These are phyloP conservation scores for Aquilaria malaccensis DNA, from an alignment of 345 rosid genomes.

Conservation along the genomic window DNA sequence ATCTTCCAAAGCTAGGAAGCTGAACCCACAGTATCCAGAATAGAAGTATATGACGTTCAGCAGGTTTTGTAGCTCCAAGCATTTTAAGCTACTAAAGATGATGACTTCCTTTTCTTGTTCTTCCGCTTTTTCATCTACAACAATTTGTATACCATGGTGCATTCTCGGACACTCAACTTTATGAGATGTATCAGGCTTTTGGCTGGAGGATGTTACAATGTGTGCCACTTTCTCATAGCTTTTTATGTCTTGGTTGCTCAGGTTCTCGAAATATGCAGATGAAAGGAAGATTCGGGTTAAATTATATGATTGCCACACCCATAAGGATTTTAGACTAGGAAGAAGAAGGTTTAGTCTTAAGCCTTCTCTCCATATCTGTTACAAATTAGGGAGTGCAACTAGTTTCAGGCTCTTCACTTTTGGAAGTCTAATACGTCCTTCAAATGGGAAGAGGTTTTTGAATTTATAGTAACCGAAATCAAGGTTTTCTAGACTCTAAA, in stretches of 20 bases:
- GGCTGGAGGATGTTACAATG: constrained; percentile 8
- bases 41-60: neutral
- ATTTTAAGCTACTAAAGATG: neutral
- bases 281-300: constrained; percentile 9
- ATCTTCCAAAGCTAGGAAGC: constrained; percentile 7
- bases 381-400: neutral
- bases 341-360: neutral
- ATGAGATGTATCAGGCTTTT: constrained; percentile 11
- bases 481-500: constrained; percentile 9
- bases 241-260: constrained; percentile 4
- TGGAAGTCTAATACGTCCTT: neutral
- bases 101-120: constrained; percentile 3
- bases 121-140: neutral
- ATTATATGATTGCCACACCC: neutral
- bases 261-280: constrained; percentile 3
- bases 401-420: constrained; percentile 7
- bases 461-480: constrained; percentile 6
- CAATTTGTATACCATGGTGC: neutral
- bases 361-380: constrained; percentile 4
- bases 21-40: constrained; percentile 8
- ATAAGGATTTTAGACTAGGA: constrained; percentile 2
- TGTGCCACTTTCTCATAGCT: neutral
- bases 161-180: constrained; percentile 10
- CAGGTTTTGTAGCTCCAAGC: constrained; percentile 1
- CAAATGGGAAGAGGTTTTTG: constrained; percentile 5